phyloP scores from a whole-genome alignment of 108 stramenopile genomes.

The Poteriospumella lacustris region DNA sequence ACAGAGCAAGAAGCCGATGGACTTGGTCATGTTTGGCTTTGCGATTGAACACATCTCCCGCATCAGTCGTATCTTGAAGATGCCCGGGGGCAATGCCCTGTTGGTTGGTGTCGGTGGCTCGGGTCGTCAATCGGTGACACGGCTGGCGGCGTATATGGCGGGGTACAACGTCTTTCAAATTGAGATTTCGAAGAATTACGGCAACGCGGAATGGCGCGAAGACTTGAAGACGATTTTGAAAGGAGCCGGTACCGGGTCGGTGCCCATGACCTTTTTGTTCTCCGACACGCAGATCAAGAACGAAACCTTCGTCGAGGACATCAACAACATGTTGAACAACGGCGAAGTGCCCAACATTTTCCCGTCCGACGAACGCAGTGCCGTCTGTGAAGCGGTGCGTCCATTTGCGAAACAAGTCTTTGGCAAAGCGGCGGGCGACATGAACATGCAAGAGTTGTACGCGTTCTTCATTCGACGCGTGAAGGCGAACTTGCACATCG shows the following conservation, averaged over 20 bases:
- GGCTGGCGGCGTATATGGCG: slow-evolving; percentile 60
- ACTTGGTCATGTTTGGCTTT: slow-evolving; percentile 64
- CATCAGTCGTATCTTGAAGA: slow-evolving; percentile 49
- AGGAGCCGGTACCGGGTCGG: slow-evolving; percentile 49
- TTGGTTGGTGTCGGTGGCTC: slow-evolving; percentile 64
- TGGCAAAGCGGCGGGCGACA: slow-evolving; percentile 49
- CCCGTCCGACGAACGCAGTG: slow-evolving; percentile 54
- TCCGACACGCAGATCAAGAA: slow-evolving; percentile 63
- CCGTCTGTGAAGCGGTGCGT: slow-evolving; percentile 47
- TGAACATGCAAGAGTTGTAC: slow-evolving; percentile 52
- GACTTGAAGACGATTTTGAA: slow-evolving; percentile 59
- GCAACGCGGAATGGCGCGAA: slow-evolving; percentile 58
- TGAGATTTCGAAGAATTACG: slow-evolving; percentile 64
- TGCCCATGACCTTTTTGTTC: slow-evolving; percentile 57
- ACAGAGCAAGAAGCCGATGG: slow-evolving; percentile 56
- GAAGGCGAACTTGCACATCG: slow-evolving; percentile 55
- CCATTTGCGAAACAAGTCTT: slow-evolving; percentile 55
- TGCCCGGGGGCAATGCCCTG: slow-evolving; percentile 51
- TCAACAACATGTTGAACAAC: slow-evolving; percentile 63
- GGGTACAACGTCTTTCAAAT: slow-evolving; percentile 54
- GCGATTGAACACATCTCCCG: slow-evolving; percentile 61
- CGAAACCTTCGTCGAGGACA: slow-evolving; percentile 62
- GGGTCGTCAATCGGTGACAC: slow-evolving; percentile 53
- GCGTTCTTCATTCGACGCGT: slow-evolving; percentile 59
- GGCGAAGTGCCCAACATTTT: slow-evolving; percentile 68